Evolutionary conservation across 176 grass and related monocot species (phyloP).

Genomic region (Ananas comosus): DNA sequence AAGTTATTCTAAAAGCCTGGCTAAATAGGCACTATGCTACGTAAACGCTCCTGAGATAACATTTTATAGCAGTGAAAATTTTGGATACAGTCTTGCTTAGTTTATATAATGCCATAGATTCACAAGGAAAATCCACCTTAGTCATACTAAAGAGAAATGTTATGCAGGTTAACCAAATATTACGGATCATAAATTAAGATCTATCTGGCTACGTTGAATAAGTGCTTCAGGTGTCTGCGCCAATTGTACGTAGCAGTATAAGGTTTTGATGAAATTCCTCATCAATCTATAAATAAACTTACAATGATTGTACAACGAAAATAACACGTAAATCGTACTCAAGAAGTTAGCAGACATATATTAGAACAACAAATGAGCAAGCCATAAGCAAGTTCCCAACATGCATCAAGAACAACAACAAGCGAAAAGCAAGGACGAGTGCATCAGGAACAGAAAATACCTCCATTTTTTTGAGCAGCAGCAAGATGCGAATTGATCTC

Average conservation of each 20-base stretch:
- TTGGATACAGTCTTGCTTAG: too few relatives aligned
- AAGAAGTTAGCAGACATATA: not conserved
- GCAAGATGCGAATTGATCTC: conserved; percentile 86
- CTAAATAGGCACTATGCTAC: too few relatives aligned
- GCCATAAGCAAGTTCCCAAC: conserved; percentile 1
- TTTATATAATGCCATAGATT: too few relatives aligned
- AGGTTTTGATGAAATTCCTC: not conserved
- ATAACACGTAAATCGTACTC: not conserved
- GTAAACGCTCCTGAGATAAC: not conserved
- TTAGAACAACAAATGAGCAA: not conserved
- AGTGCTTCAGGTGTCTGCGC: too few relatives aligned
- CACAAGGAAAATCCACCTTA: too few relatives aligned
- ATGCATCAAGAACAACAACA: not conserved
- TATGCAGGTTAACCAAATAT: too few relatives aligned
- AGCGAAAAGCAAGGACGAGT: conserved; percentile 13
- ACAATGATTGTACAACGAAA: not conserved
- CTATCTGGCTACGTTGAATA: too few relatives aligned
- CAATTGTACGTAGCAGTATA: too few relatives aligned
- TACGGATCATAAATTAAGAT: too few relatives aligned
- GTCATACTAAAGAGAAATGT: too few relatives aligned
- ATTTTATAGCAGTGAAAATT: not conserved
- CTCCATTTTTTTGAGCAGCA: conserved; percentile 81
- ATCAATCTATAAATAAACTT: not conserved
- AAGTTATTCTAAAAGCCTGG: too few relatives aligned
- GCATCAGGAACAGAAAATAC: conserved; percentile 45